Base-by-base conservation (phyloP, 1,284 basidiomycete genomes). In the Ceratobasidium sp. region DNA sequence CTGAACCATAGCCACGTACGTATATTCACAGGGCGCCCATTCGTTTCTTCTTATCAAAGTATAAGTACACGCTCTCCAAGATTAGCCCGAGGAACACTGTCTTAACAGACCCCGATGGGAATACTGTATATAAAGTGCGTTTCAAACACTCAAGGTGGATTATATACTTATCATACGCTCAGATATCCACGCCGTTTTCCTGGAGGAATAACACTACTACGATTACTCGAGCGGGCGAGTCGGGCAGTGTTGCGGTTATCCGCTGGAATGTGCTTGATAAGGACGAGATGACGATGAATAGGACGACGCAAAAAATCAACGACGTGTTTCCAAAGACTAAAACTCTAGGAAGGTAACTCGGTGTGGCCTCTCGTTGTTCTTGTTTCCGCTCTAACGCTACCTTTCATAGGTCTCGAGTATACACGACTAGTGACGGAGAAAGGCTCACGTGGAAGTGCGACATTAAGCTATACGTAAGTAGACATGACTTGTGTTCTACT, bases 21-120 rank as follows among this genome's bases (percentile, higher is more conserved):
- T 36, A 11, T 4, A 46, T 21, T 4, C 5, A 4, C 16, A 21
- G 19, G 14, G 7, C 42, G 42, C 7, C 7, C 16, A n/a, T n/a
- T 46, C 6, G 19, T n/a, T 46, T 46, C 14, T 46, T 7, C 33
- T 36, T 36, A 36, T 46, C 5, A n/a, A 46, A 4, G 14, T 14
- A 16, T 39, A 62, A 46, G 21, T 52, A 50, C n/a, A 67, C 52
- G 3, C 52, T 67, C 13, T 67, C 62, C 1, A 67, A 47, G 2
- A 54, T 39, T 7, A 42, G 36, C 19, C 60, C 60, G 39, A 64
- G 23, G 5, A 64, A 64, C 27, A 64, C 60, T 21, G 25, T 44
- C 7, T 23, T 64, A 8, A 46, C 27, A 14, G 49, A 64, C 19
- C 49, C 49, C 1, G 50, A 42, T 7, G 60, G 60, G 2, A 60